Evolutionary conservation across 2,329 filamentous ascomycete species (phyloP), one percentile per base, ranked within the genome.

Genomic region (Diaporthe eres): DNA sequence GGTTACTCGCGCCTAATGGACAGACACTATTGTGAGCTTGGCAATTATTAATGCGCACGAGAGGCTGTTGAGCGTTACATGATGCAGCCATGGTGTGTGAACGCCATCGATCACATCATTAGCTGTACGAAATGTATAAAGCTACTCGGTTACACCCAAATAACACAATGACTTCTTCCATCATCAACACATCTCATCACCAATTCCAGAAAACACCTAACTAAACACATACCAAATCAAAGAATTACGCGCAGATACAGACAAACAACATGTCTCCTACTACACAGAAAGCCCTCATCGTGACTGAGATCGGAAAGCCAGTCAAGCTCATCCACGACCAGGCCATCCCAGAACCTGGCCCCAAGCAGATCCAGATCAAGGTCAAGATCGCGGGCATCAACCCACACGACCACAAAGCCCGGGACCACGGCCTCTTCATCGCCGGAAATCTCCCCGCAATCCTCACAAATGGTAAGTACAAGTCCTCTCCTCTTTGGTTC

Each of bases 391-490:
- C 80, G 37, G 83, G 81, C 10, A 75, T 82, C 37, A 80, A 79
- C 39, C 77, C 77, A 4, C 84, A 86, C 74, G 85, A 87, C 78
- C 78, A 83, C n/a, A 85, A 85, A 72, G 77, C 78, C 19, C 83
- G 84, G 12, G 84, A 85, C 74, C 39, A 17, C 0, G 82, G 83
- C 8, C 80, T 86, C n/a, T 84, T 85, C 75, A 82, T 85, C 70
- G 75, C 79, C 25, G 76, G 80, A 19, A 60, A 76, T 10, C 79
- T 83, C 0, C 85, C 85, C 1, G 80, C 79, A 2, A 77, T 86
- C 31, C 78, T 85, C 0, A 80, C 78, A 31, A 82, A 82, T 74
- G 53, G 53, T 55, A 55, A 55, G 25, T 1, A 31, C 15, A 31
- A 19, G 13, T 15, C 25, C 9, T 6, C 25, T 31, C 10, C 25